Conservation (phyloP, 257 asterid genomes). For the Rhazya stricta region DNA sequence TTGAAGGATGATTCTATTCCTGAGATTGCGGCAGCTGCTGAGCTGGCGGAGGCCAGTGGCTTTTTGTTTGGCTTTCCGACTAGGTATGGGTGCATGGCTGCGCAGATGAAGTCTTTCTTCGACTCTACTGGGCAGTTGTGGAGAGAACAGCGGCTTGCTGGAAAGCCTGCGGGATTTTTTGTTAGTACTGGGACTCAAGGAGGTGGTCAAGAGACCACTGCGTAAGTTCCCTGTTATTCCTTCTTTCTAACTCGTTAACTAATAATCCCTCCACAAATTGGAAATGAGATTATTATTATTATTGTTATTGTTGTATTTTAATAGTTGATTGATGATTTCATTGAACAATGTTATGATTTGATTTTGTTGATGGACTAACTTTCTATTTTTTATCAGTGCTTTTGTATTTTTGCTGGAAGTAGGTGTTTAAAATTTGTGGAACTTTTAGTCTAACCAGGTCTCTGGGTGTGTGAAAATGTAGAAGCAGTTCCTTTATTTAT, state of each 20-base stretch:
- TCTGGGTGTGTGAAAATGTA: not conserved
- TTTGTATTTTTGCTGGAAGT: not conserved
- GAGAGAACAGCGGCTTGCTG: conserved; percentile 87
- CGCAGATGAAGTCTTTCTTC: conserved; percentile 95
- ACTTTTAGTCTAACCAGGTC: not conserved
- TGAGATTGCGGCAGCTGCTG: conserved; percentile 49
- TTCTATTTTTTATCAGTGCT: not conserved
- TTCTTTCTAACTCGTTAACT: not conserved
- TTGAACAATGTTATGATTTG: not conserved
- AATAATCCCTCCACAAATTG: not conserved
- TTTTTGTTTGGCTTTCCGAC: conserved; percentile 91
- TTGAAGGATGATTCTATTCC: conserved; percentile 65
- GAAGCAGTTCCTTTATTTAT: not conserved
- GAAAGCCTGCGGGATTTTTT: conserved; percentile 93
- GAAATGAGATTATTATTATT: not conserved
- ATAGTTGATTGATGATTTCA: not conserved
- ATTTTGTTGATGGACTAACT: not conserved
- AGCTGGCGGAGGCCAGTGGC: conserved; percentile 69
- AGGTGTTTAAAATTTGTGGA: not conserved
- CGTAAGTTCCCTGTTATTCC: conserved; percentile 48
- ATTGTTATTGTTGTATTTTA: not conserved
- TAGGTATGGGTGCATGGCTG: conserved; percentile 90
- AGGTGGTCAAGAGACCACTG: conserved; percentile 98
- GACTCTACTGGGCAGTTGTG: conserved; percentile 84
- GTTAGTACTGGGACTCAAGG: conserved; percentile 99